Evolutionary conservation across 2,329 filamentous ascomycete genomes (phyloP), one percentile per base, ranked within the genome.

Genomic region (Fusarium abutilonis): DNA sequence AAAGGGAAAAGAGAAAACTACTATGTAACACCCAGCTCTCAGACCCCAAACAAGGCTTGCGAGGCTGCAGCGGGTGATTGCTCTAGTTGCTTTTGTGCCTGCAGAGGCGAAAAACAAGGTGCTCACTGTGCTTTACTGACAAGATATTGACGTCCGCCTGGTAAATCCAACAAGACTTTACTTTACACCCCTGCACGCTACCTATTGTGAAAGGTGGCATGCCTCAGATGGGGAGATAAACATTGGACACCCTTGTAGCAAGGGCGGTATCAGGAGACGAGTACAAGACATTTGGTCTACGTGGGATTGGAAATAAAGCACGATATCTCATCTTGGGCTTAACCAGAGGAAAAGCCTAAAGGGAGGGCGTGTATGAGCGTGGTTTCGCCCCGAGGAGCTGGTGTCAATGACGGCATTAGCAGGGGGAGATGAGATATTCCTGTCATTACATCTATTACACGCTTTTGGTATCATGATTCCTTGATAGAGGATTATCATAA

Each of bases 1-100:
- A 64, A 21, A 23, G 60, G 56, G 61, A 34, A 64, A 21, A 23
- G 60, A 61, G 61, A 50, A 36, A 64, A 64, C 60, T n/a, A n/a
- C n/a, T n/a, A n/a, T n/a, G n/a, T 41, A 60, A 19, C 13, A 28
- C 26, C 39, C 28, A 36, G 42, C n/a, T 21, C 23, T 15, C 13
- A 36, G 38, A 31, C 32, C 14, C n/a, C 21, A 15, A 13, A 21
- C 8, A 34, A 48, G 50, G 56, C 60, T 50, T 47, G 29, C 19
- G 55, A 55, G 50, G 60, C 60, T 53, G 45, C 41, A 60, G 50
- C 44, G 21, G 41, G 60, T 56, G 34, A 40, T 51, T 56, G 36
- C 48, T 51, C n/a, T 29, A 39, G 41, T 45, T 63, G 36, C 44
- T 57, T 23, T 35, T 39, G 51, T 52, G 32, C 39, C 60, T 46